phyloP scores from a whole-genome alignment of 495 filamentous ascomycete genomes.

The Penicillium atrosanguineum region DNA sequence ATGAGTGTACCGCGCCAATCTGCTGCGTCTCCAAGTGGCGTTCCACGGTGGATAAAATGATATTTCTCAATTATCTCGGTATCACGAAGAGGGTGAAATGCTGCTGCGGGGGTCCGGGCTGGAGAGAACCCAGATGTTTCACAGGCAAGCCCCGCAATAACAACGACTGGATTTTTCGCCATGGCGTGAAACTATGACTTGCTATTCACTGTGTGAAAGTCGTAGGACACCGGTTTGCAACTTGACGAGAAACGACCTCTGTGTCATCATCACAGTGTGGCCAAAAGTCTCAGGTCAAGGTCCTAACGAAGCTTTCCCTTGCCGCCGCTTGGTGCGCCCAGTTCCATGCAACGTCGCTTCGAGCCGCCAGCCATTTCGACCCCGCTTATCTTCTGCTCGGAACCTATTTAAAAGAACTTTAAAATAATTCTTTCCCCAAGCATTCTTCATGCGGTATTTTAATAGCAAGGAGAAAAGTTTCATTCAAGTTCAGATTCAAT shows the following conservation, averaged over 20 bases:
- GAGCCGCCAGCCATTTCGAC: not conserved
- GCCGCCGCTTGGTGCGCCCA: no score
- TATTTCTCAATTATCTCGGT: slow-evolving; percentile 47
- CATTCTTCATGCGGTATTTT: no score
- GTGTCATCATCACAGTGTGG: no score
- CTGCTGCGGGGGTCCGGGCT: slow-evolving; percentile 47
- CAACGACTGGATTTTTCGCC: slow-evolving; percentile 41
- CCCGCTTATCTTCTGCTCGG: slow-evolving; percentile 2
- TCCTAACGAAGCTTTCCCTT: no score
- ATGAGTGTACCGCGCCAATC: slow-evolving; percentile 53
- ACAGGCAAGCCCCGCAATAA: slow-evolving; percentile 54
- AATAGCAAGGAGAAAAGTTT: no score
- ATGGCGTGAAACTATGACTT: not conserved
- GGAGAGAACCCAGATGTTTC: slow-evolving; percentile 57
- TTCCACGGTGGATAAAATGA: slow-evolving; percentile 42
- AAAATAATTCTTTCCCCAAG: no score
- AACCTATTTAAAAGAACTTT: no score
- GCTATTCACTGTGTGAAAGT: no score
- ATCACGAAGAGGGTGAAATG: slow-evolving; percentile 51
- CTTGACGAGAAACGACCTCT: not conserved
- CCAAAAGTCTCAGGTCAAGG: not conserved
- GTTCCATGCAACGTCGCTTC: slow-evolving; percentile 13
- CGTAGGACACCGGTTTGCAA: not conserved
- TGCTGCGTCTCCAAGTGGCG: slow-evolving; percentile 38
- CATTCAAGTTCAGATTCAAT: no score